A percentile compares a stretch with the other conserved stretches of the same genome.
These are phyloP conservation scores for Amanita molliuscula DNA, from an alignment of 768 basidiomycete genomes.

Conservation along the genomic window DNA sequence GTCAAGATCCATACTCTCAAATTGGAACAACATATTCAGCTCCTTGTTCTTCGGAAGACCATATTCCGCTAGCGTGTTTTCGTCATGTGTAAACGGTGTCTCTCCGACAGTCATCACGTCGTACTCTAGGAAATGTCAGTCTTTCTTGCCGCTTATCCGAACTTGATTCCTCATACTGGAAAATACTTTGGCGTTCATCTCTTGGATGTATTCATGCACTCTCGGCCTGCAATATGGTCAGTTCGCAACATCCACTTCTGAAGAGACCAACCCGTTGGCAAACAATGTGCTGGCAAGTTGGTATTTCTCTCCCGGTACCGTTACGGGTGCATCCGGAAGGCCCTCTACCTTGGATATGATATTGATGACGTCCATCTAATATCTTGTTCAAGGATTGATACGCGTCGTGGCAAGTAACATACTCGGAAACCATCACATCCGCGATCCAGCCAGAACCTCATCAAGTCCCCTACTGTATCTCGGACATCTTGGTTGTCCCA, in stretches of 20 bases:
- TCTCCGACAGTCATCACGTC: constrained; percentile 61
- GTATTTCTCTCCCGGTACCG: constrained; percentile 35
- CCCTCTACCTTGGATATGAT: constrained; percentile 52
- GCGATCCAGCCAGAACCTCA: constrained; percentile 66
- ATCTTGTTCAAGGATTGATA: background rate
- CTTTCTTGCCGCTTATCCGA: background rate
- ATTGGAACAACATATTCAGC: constrained; percentile 57
- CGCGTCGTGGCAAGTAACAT: constrained; percentile 13
- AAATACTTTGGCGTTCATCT: constrained; percentile 56
- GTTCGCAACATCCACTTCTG: background rate
- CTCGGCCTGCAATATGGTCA: constrained; percentile 31
- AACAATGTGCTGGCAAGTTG: constrained; percentile 45
- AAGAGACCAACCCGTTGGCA: constrained; percentile 45
- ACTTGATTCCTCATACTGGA: constrained; percentile 31
- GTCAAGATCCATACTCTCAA: constrained; percentile 54
- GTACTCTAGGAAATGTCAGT: constrained; percentile 24
- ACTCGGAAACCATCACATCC: constrained; percentile 73
- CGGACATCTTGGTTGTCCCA: constrained; percentile 62
- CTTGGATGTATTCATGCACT: constrained; percentile 56
- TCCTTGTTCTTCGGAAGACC: constrained; percentile 48
- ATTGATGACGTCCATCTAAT: constrained; percentile 64
- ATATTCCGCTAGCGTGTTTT: constrained; percentile 42
- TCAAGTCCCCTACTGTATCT: constrained; percentile 48
- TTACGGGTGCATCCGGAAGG: constrained; percentile 57
- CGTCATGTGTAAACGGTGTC: constrained; percentile 46